Evolutionary conservation across 2,329 filamentous ascomycete genomes (phyloP).

Genomic region (Alternaria ventricosa): DNA sequence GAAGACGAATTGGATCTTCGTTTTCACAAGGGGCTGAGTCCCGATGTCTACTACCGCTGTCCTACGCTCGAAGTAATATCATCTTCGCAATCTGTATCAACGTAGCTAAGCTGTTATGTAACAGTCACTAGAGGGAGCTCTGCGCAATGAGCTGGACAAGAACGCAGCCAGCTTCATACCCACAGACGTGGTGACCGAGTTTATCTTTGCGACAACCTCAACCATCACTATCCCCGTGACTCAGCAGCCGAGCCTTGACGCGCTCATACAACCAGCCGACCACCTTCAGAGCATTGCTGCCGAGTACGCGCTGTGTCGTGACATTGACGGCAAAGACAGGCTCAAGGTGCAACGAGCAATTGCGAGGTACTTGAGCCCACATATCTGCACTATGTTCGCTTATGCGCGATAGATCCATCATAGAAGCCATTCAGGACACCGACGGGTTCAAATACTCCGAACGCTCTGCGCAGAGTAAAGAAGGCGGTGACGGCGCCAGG

Average conservation of each 20-base stretch:
- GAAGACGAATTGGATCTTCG: slow-evolving; percentile 43
- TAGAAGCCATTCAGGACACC: slow-evolving; percentile 37
- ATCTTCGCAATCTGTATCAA: slow-evolving; percentile 7
- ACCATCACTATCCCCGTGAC: slow-evolving; percentile 39
- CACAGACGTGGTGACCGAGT: slow-evolving; percentile 40
- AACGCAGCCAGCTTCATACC: slow-evolving; percentile 38
- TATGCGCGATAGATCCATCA: slow-evolving; percentile 28
- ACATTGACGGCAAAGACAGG: slow-evolving; percentile 34
- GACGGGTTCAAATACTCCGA: slow-evolving; percentile 47
- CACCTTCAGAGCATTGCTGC: slow-evolving; percentile 39
- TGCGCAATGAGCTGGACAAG: slow-evolving; percentile 39
- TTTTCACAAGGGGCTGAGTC: slow-evolving; percentile 34
- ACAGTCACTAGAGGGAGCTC: slow-evolving; percentile 37
- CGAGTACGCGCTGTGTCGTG: slow-evolving; percentile 35
- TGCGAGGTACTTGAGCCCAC: slow-evolving; percentile 23
- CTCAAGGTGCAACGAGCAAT: slow-evolving; percentile 40
- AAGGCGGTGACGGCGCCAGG: slow-evolving; percentile 36
- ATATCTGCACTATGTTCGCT: not conserved
- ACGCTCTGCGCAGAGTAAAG: slow-evolving; percentile 37
- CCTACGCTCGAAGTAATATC: slow-evolving; percentile 34
- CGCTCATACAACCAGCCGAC: slow-evolving; percentile 35
- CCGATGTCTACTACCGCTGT: slow-evolving; percentile 44
- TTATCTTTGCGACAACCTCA: slow-evolving; percentile 38
- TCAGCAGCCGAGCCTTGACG: slow-evolving; percentile 33
- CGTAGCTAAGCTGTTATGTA: slow-evolving; percentile 21